Base-by-base conservation (phyloP, 2,329 filamentous ascomycete genomes). In the Boeremia exigua region DNA sequence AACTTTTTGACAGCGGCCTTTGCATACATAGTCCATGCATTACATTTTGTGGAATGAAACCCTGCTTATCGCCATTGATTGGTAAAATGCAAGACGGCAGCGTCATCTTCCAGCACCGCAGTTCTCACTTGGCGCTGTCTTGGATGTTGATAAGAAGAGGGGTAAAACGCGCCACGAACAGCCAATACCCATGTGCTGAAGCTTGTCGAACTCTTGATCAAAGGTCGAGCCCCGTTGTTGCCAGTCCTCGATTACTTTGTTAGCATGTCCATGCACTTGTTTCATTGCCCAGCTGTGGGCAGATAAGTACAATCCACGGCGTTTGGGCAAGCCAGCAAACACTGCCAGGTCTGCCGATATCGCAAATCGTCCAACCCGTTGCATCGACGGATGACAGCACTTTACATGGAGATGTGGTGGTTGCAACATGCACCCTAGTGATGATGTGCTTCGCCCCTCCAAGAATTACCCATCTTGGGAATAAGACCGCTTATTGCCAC, bases 381-480 rank as follows among this genome's bases (percentile, higher is more conserved):
- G 45, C 27, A 36, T 50, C n/a, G 38, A 11, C 23, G 30, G 38
- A 23, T 43, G 17, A 25, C 14, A 51, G 33, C 27, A 30, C 38
- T 15, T 40, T 32, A 33, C 40, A 40, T 14, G 25, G 32, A 34
- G 28, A 4, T 36, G 14, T 45, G 9, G 33, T 46, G 42, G 48
- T 52, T 46, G 48, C 48, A 44, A 52, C 36, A 39, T 46, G 40
- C 28, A 52, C 40, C 42, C 48, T 46, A 30, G 39, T 27, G 39
- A 51, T 51, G 39, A 51, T 44, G 39, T 51, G 48, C 48, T 51
- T 44, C 39, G 39, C 39, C 48, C 48, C 48, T 51, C 48, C 48
- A 36, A 38, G 3, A 44, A 38, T 25, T 25, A 17, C 25, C 48
- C 25, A 4, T 38, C 34, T 48, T 6, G 38, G 32, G 15, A 30